These are phyloP conservation scores for Stagonosporopsis rhizophila DNA, from an alignment of 2,329 filamentous ascomycete species.

Conservation along the genomic window DNA sequence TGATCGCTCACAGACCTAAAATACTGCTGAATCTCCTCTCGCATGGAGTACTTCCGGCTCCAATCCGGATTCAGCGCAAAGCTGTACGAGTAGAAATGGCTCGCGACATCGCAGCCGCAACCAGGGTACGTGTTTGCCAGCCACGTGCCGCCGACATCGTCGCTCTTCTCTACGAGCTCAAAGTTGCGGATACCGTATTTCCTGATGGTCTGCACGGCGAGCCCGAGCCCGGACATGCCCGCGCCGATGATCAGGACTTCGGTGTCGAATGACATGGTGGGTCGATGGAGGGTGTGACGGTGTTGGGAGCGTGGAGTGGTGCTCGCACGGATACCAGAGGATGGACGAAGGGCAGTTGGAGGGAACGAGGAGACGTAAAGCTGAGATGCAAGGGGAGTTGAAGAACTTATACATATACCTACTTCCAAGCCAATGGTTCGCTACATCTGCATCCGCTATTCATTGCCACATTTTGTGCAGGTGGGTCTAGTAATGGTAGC, in stretches of 20 bases:
- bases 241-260: constrained; percentile 61
- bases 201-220: constrained; percentile 55
- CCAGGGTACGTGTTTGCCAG: constrained; percentile 45
- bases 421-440: neutral
- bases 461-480: neutral
- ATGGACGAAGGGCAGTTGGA: no score
- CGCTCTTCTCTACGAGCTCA: constrained; percentile 55
- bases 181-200: constrained; percentile 50
- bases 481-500: neutral
- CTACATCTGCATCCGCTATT: neutral
- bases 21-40: constrained; percentile 64
- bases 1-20: constrained; percentile 50
- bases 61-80: constrained; percentile 67
- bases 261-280: constrained; percentile 48
- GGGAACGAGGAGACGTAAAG: neutral
- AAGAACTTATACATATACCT: constrained; percentile 1
- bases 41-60: constrained; percentile 64
- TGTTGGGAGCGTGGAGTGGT: neutral
- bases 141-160: constrained; percentile 49
- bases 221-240: constrained; percentile 56
- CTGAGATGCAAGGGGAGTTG: neutral
- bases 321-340: neutral
- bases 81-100: constrained; percentile 68
- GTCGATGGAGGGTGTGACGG: neutral
- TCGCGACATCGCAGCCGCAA: constrained; percentile 46